Base-by-base conservation (phyloP, 805 yeast genomes). In the Pichia thaimueangensis region DNA sequence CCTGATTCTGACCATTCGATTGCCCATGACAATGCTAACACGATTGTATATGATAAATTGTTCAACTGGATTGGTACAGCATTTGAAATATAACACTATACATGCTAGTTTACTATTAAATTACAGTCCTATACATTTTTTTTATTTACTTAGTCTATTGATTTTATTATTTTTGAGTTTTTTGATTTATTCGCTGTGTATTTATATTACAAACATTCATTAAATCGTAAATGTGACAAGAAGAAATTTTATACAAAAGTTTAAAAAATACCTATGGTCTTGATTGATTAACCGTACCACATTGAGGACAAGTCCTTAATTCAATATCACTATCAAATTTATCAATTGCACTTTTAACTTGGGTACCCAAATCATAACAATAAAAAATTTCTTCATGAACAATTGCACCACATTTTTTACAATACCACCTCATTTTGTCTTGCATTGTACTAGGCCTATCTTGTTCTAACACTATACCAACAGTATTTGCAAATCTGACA, bases 1-100 rank as follows among this genome's bases (percentile, higher is more conserved):
- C 97, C 98, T 0, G 98, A 93, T 60, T 84, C 95, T 20, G 91
- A 89, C 57, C 98, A 93, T 60, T 71, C 81, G 36, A 91, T 93
- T 35, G 63, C 62, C 39, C 79, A 71, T 58, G 94, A 93, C 63
- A 86, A 87, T 58, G 96, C 95, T 4, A 76, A 79, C 58, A 62
- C 65, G 11, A 70, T 88, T 29, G 82, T 93, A 9, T 86, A 75
- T 58, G 85, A 80, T 51, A 80, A 82, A 58, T 61, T 93, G 35
- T 69, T 71, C 48, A 59, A 63, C 41, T 89, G 97, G 97, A 52
- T 83, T 51, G 54, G 58, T 37, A 66, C 71, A 49, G 86, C 86
- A 0, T 82, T 78, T 51, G 57, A 49, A 10, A 22, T 11, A n/a
- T n/a, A n/a, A n/a, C n/a, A n/a, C n/a, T n/a, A n/a, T n/a, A n/a